Evolutionary conservation across 768 basidiomycete species (phyloP).

Genomic region (Boletellus ananas): DNA sequence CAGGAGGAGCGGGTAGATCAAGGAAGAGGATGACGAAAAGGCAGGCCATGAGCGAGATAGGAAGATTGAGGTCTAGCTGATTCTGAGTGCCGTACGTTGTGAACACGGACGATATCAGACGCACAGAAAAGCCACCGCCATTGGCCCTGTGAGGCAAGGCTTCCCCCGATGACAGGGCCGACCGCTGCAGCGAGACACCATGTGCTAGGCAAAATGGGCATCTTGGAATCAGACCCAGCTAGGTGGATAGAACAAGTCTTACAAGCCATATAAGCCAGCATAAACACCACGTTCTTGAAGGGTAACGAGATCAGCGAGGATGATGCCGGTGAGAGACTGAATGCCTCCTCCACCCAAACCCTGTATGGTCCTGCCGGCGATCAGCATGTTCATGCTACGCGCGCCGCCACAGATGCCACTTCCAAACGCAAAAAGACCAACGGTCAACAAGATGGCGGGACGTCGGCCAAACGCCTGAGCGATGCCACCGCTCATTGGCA

Average conservation of each 20-base stretch:
- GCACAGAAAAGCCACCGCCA: no score
- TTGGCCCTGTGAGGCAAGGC: no score
- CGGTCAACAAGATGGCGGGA: conserved; percentile 20
- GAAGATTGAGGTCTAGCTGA: conserved; percentile 37
- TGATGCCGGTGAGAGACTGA: conserved; percentile 34
- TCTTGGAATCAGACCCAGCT: no score
- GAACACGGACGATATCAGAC: neutral
- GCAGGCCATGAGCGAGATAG: conserved; percentile 28
- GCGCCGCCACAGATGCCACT: conserved; percentile 35
- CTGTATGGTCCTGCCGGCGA: conserved; percentile 29
- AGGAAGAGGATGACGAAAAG: conserved; percentile 26
- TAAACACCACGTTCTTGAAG: conserved; percentile 40
- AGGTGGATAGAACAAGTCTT: neutral
- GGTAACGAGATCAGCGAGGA: conserved; percentile 42
- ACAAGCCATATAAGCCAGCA: conserved; percentile 24
- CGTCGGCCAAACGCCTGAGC: conserved; percentile 32
- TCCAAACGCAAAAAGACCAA: conserved; percentile 32
- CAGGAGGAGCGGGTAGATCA: conserved; percentile 33
- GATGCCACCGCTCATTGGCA: conserved; percentile 35
- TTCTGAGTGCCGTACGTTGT: neutral
- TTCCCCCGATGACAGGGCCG: no score
- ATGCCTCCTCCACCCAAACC: conserved; percentile 37
- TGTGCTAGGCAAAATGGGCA: no score
- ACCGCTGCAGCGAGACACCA: no score
- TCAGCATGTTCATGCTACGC: conserved; percentile 18